These are phyloP conservation scores for Alternaria conjuncta DNA, from an alignment of 2,329 filamentous ascomycete species.

Conservation along the genomic window DNA sequence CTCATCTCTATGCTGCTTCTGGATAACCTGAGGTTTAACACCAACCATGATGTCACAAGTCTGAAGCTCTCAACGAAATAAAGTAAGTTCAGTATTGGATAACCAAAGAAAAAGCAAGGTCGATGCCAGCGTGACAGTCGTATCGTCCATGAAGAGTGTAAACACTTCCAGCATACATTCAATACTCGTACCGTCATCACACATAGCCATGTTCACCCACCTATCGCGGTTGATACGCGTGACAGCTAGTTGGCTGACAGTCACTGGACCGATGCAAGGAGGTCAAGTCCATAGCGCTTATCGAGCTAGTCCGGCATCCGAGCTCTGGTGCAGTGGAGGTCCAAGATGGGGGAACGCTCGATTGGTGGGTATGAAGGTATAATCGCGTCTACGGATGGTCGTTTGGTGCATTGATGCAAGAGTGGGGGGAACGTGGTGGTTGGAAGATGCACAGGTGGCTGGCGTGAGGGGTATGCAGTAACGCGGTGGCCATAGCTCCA, in stretches of 20 bases:
- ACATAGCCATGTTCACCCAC: constrained; percentile 32
- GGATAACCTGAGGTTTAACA: constrained; percentile 33
- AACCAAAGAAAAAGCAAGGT: not conserved
- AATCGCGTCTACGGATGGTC: constrained; percentile 13
- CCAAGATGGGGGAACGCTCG: constrained; percentile 12
- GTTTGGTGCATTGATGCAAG: constrained; percentile 14
- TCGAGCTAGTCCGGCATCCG: constrained; percentile 7
- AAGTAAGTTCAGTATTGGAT: not conserved
- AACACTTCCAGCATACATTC: constrained; percentile 7
- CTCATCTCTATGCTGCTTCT: constrained; percentile 33
- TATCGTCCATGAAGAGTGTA: not conserved
- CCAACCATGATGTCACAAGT: constrained; percentile 33
- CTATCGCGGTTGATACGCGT: constrained; percentile 19
- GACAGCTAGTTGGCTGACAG: constrained; percentile 12
- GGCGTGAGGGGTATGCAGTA: constrained; percentile 12
- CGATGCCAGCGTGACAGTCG: not conserved
- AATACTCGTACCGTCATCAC: constrained; percentile 5
- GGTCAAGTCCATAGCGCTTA: constrained; percentile 15
- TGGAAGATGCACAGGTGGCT: not conserved
- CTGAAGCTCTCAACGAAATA: not conserved
- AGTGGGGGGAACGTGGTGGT: constrained; percentile 29
- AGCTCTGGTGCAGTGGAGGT: not conserved
- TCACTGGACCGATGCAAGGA: constrained; percentile 6
- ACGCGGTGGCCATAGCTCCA: constrained; percentile 9
- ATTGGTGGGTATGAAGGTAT: constrained; percentile 9